These are phyloP conservation scores for Stagonosporopsis chrysanthemi DNA, from an alignment of 2,329 filamentous ascomycete species.

Conservation along the genomic window DNA sequence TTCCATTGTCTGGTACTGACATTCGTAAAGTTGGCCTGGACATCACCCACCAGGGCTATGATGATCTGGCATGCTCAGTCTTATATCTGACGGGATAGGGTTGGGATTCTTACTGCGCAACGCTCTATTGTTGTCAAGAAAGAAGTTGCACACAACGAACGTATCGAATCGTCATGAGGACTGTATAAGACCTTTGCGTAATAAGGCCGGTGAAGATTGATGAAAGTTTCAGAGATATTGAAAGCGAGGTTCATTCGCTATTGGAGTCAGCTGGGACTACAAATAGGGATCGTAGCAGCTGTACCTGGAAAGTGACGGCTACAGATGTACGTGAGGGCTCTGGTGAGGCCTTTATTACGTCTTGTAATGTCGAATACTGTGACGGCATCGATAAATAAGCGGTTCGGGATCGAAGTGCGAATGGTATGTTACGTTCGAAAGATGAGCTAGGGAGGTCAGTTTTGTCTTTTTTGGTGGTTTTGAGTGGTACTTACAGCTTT, in stretches of 20 bases:
- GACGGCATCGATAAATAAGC: constrained; percentile 6
- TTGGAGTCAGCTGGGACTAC: not conserved
- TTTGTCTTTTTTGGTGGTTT: not conserved
- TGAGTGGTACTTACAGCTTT: not conserved
- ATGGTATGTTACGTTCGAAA: constrained; percentile 12
- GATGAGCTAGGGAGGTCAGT: not conserved
- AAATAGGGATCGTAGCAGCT: not conserved
- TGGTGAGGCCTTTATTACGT: not conserved
- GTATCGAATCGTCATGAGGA: not conserved
- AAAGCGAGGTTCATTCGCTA: constrained; percentile 11
- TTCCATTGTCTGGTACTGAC: constrained; percentile 8
- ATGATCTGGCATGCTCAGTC: constrained; percentile 2
- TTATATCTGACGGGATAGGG: not conserved
- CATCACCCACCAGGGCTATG: constrained; percentile 1
- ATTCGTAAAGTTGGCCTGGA: not conserved
- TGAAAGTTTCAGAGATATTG: constrained; percentile 10
- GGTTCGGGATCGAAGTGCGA: constrained; percentile 2
- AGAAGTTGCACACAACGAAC: not conserved
- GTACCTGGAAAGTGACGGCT: constrained; percentile 2
- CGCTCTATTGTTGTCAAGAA: constrained; percentile 11
- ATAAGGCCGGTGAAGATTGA: constrained; percentile 12
- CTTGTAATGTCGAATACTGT: constrained; percentile 1
- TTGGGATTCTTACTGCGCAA: constrained; percentile 4
- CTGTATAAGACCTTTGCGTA: constrained; percentile 7
- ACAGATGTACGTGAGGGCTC: constrained; percentile 3